Base-by-base conservation (phyloP, 768 basidiomycete genomes). In the Scleroderma bovista region DNA sequence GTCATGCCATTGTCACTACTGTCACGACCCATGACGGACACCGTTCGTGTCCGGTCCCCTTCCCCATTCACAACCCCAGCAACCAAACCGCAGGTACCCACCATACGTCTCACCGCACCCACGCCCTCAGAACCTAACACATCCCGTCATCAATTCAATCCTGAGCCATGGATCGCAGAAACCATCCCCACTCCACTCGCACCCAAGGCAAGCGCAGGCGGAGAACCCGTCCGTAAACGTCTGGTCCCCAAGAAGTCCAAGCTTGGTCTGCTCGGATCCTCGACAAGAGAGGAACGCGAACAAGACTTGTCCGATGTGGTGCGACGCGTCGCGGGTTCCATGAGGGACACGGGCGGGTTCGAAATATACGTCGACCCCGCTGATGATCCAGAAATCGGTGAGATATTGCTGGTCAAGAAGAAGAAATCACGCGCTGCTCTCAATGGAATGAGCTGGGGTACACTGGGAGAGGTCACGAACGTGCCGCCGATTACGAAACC, bases 181-280 rank as follows among this genome's bases (percentile, higher is more conserved):
- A 20, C 51, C 2, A 50, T 56, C 2, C 45, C 54, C 31, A n/a
- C 34, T 55, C 65, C 56, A 32, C 62, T 52, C 20, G 66, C 75
- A 6, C 63, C 69, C 0, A 64, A 69, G 46, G 34, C 29, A n/a
- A 22, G 51, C 15, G 34, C 51, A 3, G 53, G 26, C 19, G 52
- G 52, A 22, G 51, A 62, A 23, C 48, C 50, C 7, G 56, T 72
- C 1, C 70, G 72, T 29, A 76, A 72, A 50, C 75, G 76, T 17
- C 76, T 88, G 51, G 81, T 86, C 10, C 86, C 84, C 15, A 88
- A 86, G 69, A 87, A 86, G 60, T 82, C 80, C 1, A 88, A 81
- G 58, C 75, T 88, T 3, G 64, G 69, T 12, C 66, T 79, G n/a
- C 75, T 79, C 32, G 63, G 54, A 12, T 56, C 60, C 13, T 57